phyloP scores from a whole-genome alignment of 2,329 filamentous ascomycete genomes.

The Calonectria hongkongensis region DNA sequence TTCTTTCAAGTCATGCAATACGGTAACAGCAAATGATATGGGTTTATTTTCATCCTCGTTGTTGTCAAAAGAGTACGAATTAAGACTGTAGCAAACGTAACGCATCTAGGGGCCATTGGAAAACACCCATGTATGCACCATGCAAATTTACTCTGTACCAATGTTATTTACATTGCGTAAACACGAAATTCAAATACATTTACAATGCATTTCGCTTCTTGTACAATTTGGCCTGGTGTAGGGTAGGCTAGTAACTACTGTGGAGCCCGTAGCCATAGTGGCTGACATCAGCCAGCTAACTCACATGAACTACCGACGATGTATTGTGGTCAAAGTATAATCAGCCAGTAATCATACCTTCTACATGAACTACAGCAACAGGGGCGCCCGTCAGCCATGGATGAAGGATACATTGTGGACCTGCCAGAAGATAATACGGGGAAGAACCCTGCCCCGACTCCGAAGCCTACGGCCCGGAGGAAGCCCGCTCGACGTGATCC shows the following conservation, averaged over 20 bases:
- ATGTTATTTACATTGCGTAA: too few species aligned
- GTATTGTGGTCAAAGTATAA: neutral
- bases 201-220: too few species aligned
- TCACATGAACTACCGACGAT: conserved; percentile 41
- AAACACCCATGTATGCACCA: too few species aligned
- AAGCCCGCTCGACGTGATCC: conserved; percentile 50
- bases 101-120: too few species aligned
- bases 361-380: neutral
- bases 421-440: neutral
- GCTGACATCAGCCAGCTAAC: conserved; percentile 54
- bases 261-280: conserved; percentile 35
- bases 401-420: conserved; percentile 31
- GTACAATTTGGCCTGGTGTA: neutral
- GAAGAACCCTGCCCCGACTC: neutral
- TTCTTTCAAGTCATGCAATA: too few species aligned
- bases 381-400: conserved; percentile 32
- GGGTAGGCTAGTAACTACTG: conserved; percentile 4
- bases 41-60: too few species aligned
- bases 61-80: too few species aligned
- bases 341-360: conserved; percentile 17
- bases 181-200: too few species aligned
- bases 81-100: too few species aligned
- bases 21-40: too few species aligned
- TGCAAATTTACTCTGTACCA: too few species aligned
- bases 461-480: conserved; percentile 31